Conservation (phyloP, 2,329 filamentous ascomycete genomes). For the Aureobasidium melanogenum region DNA sequence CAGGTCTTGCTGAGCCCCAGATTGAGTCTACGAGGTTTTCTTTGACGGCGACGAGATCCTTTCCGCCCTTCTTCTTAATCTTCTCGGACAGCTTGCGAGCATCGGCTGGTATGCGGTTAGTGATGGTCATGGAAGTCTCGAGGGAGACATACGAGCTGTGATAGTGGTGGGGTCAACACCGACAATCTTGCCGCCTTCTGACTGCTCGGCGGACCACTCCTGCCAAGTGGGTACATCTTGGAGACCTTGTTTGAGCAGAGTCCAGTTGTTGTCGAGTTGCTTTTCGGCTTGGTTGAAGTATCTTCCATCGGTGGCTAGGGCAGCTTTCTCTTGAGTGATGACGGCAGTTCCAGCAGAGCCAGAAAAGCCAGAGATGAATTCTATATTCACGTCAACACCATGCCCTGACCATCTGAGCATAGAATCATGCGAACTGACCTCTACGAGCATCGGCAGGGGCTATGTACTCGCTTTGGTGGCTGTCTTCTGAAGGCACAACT, state of each 20-base stretch:
- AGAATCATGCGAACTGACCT: constrained; percentile 35
- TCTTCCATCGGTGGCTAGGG: constrained; percentile 85
- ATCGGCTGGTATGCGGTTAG: constrained; percentile 32
- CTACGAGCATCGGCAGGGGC: constrained; percentile 88
- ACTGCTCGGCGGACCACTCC: constrained; percentile 84
- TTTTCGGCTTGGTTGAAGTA: constrained; percentile 96
- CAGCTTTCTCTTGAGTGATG: constrained; percentile 75
- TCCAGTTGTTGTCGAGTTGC: constrained; percentile 88
- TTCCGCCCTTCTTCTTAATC: constrained; percentile 77
- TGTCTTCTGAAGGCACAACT: constrained; percentile 97
- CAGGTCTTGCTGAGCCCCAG: constrained; percentile 70
- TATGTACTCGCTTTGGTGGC: constrained; percentile 96
- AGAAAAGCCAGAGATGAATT: constrained; percentile 87
- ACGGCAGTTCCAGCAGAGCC: constrained; percentile 92
- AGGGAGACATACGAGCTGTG: constrained; percentile 47
- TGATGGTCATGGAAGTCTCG: constrained; percentile 31
- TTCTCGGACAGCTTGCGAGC: constrained; percentile 72
- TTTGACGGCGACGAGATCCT: constrained; percentile 62
- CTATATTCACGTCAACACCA: constrained; percentile 27
- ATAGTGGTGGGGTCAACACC: constrained; percentile 86
- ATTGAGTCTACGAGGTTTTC: constrained; percentile 84
- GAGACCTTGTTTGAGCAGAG: constrained; percentile 81
- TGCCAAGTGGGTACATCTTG: constrained; percentile 96
- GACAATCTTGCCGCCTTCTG: constrained; percentile 77
- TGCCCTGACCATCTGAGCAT: background rate